A percentile compares a stretch with the other conserved stretches of the same genome.
Conservation (phyloP, 2,329 filamentous ascomycete genomes). For the Alternaria alternata region DNA sequence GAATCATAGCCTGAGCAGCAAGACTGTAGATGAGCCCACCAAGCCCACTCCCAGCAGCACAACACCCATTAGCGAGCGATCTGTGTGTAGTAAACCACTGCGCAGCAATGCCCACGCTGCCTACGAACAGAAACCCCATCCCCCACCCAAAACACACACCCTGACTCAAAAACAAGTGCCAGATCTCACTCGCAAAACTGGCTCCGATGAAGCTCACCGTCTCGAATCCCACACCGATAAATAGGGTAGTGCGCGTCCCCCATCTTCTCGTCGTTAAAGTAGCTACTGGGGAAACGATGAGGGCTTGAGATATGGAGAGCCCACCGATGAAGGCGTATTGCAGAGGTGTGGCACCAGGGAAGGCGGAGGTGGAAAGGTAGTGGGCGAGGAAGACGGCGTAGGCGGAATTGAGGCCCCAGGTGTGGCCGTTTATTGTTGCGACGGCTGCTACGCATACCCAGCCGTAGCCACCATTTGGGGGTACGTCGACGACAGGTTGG, state of each 20-base stretch:
- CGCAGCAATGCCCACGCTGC: conserved; percentile 70
- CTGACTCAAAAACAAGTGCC: conserved; percentile 79
- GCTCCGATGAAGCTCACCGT: conserved; percentile 72
- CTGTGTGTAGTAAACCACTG: conserved; percentile 77
- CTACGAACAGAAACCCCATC: conserved; percentile 79
- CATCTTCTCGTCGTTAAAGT: conserved; percentile 67
- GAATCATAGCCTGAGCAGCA: conserved; percentile 72
- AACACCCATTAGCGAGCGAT: conserved; percentile 73
- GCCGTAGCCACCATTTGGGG: conserved; percentile 69
- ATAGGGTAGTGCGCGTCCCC: conserved; percentile 70
- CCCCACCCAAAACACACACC: conserved; percentile 80
- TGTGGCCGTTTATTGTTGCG: conserved; percentile 59
- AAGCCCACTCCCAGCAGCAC: conserved; percentile 74
- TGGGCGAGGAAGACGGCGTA: conserved; percentile 77
- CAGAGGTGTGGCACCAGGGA: conserved; percentile 69
- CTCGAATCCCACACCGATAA: conserved; percentile 71
- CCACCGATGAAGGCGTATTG: conserved; percentile 82
- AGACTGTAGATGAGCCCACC: conserved; percentile 77
- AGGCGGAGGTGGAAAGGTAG: conserved; percentile 71
- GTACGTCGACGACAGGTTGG: conserved; percentile 45
- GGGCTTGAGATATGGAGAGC: conserved; percentile 70
- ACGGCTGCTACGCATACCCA: conserved; percentile 61
- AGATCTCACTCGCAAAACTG: conserved; percentile 72
- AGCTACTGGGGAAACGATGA: conserved; percentile 73
- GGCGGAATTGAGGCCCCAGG: conserved; percentile 76